Percentiles rank a stretch among this genome's conserved stretches.
These are phyloP conservation scores for Phaffia rhodozyma DNA, from an alignment of 1,284 basidiomycete species.

Conservation along the genomic window DNA sequence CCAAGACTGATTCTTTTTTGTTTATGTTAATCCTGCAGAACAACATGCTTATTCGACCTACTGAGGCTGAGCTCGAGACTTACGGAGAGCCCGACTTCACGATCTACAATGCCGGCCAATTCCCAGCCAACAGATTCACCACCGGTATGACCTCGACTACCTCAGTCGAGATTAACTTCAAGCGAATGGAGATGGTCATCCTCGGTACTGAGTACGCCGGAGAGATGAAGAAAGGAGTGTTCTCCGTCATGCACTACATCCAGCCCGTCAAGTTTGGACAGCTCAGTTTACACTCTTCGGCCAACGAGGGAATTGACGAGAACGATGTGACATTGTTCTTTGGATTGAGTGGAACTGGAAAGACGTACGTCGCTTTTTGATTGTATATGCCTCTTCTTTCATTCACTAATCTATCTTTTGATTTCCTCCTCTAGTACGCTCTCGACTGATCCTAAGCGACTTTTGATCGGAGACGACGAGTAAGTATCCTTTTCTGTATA, in stretches of 20 bases:
- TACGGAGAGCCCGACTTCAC: constrained; percentile 99
- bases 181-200: constrained; percentile 99
- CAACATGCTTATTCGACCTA: constrained; percentile 98
- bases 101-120: constrained; percentile 99
- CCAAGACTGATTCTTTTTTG: constrained; percentile 15
- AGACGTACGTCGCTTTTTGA: constrained; percentile 47
- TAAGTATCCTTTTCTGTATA: too few species aligned
- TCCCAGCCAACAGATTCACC: constrained; percentile 99
- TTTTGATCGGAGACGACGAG: constrained; percentile 92
- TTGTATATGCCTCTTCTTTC: background rate
- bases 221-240: constrained; percentile 99
- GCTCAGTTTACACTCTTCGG: constrained; percentile 96
- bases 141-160: constrained; percentile 99
- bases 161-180: constrained; percentile 99
- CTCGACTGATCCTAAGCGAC: constrained; percentile 79
- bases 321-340: constrained; percentile 98
- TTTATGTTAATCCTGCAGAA: constrained; percentile 45
- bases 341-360: constrained; percentile 95
- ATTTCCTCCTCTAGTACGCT: constrained; percentile 46
- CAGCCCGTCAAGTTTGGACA: constrained; percentile 98
- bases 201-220: constrained; percentile 99
- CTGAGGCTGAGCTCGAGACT: constrained; percentile 80
- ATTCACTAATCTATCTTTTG: background rate
- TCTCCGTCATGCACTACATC: constrained; percentile 99
- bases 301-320: constrained; percentile 82